Evolutionary conservation across 805 yeast species (phyloP).

Genomic region (Lipomyces starkeyi): DNA sequence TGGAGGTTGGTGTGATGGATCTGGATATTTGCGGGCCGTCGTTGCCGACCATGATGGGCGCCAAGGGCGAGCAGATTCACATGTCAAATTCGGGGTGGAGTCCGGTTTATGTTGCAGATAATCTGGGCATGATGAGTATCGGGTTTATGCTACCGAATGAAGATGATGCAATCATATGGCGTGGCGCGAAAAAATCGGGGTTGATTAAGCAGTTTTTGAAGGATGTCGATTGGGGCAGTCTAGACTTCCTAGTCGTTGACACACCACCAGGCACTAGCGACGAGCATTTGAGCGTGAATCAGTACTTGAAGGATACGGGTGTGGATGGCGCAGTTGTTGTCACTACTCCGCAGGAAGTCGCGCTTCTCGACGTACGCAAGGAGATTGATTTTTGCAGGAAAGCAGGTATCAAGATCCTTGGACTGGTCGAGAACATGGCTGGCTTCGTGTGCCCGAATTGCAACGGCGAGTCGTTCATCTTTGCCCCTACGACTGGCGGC

Average conservation of each 20-base stretch:
- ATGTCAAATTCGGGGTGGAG: conserved; percentile 94
- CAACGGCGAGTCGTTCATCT: conserved; percentile 85
- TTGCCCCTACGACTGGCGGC: conserved; percentile 97
- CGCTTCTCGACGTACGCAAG: conserved; percentile 90
- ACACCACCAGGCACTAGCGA: conserved; percentile 99
- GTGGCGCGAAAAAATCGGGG: conserved; percentile 95
- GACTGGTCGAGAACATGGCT: conserved; percentile 96
- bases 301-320: conserved; percentile 85
- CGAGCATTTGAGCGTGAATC: conserved; percentile 90
- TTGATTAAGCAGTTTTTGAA: conserved; percentile 90
- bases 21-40: conserved; percentile 98
- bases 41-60: conserved; percentile 91
- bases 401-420: conserved; percentile 84
- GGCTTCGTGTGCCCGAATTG: conserved; percentile 98
- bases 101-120: conserved; percentile 94
- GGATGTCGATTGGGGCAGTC: conserved; percentile 91
- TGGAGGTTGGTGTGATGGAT: conserved; percentile 96
- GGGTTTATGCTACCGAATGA: conserved; percentile 92
- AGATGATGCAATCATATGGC: conserved; percentile 95
- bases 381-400: conserved; percentile 94
- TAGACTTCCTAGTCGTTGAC: conserved; percentile 86
- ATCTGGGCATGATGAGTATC: conserved; percentile 92
- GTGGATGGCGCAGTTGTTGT: conserved; percentile 94
- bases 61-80: conserved; percentile 83
- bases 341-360: conserved; percentile 98